Evolutionary conservation across 352 stramenopile species (phyloP).

Genomic region (Globisporangium cederbergense): DNA sequence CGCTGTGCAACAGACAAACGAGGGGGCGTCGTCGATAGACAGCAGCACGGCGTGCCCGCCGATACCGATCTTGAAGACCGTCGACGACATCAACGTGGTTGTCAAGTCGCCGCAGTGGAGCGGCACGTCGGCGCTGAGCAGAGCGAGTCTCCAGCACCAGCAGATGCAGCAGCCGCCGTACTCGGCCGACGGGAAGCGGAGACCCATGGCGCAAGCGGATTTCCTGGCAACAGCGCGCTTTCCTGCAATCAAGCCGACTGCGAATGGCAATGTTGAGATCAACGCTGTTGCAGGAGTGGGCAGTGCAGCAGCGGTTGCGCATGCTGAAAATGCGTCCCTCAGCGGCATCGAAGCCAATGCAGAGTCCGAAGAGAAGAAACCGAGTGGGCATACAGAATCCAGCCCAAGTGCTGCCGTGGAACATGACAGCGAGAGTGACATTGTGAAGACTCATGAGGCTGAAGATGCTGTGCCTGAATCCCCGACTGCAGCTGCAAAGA

Average conservation of each 20-base stretch:
- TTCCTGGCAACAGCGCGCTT: conserved; percentile 7
- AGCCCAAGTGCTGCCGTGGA: not conserved
- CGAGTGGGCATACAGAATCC: not conserved
- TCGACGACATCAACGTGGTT: conserved; percentile 27
- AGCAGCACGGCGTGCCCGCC: not conserved
- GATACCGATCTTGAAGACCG: conserved; percentile 4
- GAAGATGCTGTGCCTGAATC: not conserved
- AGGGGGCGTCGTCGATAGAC: not conserved
- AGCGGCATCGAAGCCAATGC: not conserved
- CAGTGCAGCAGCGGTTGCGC: not conserved
- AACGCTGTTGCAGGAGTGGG: not conserved
- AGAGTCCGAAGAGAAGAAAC: not conserved
- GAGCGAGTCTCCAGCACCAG: conserved; percentile 7
- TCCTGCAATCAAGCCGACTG: not conserved
- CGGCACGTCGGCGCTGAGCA: not conserved
- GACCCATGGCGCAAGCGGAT: not conserved
- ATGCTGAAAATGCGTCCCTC: not conserved
- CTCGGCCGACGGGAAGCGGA: conserved; percentile 22
- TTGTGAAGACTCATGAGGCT: not conserved
- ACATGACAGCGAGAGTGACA: too few relatives aligned
- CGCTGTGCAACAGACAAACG: not conserved
- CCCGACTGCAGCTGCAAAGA: not conserved
- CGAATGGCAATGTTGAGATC: not conserved
- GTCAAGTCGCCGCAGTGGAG: conserved; percentile 20
- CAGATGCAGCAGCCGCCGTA: conserved; percentile 20